These are phyloP conservation scores for Chalara sp. DNA, from an alignment of 2,329 filamentous ascomycete genomes.

Conservation along the genomic window DNA sequence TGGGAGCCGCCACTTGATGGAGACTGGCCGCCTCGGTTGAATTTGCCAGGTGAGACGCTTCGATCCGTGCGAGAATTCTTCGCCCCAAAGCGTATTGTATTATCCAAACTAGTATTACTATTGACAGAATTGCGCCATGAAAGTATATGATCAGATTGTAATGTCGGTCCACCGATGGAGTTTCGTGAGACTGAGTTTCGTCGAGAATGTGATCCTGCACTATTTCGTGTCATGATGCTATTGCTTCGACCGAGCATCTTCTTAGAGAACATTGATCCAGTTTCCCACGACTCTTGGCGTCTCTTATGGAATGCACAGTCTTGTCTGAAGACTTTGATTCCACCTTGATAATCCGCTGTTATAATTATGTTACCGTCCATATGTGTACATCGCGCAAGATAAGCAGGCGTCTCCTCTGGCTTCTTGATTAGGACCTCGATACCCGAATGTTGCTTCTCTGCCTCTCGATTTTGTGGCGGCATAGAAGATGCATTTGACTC, in stretches of 20 bases:
- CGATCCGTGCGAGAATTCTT: slow-evolving; percentile 45
- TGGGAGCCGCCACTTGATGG: slow-evolving; percentile 12
- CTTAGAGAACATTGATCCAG: slow-evolving; percentile 64
- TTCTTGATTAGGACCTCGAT: slow-evolving; percentile 30
- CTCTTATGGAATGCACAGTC: slow-evolving; percentile 75
- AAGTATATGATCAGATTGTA: slow-evolving; percentile 66
- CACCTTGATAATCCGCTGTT: slow-evolving; percentile 79
- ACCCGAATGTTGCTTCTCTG: slow-evolving; percentile 21
- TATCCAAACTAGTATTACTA: slow-evolving; percentile 37
- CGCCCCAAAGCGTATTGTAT: slow-evolving; percentile 21
- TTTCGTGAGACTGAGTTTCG: slow-evolving; percentile 35
- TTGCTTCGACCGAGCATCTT: slow-evolving; percentile 25
- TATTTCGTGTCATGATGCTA: slow-evolving; percentile 39
- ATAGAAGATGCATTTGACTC: slow-evolving; percentile 50
- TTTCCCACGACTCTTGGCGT: slow-evolving; percentile 70
- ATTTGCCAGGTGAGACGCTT: slow-evolving; percentile 43
- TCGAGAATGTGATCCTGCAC: slow-evolving; percentile 34
- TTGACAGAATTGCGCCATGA: slow-evolving; percentile 74
- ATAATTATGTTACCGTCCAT: slow-evolving; percentile 82
- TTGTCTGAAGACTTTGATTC: slow-evolving; percentile 91
- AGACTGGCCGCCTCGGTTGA: slow-evolving; percentile 26
- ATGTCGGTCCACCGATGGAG: slow-evolving; percentile 18
- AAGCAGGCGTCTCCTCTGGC: slow-evolving; percentile 67
- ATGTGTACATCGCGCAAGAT: slow-evolving; percentile 70
- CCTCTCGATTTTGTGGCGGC: slow-evolving; percentile 8